A percentile compares a stretch with the other conserved stretches of the same genome.
Conservation (phyloP, 495 filamentous ascomycete genomes). For the Rusavskia elegans region DNA sequence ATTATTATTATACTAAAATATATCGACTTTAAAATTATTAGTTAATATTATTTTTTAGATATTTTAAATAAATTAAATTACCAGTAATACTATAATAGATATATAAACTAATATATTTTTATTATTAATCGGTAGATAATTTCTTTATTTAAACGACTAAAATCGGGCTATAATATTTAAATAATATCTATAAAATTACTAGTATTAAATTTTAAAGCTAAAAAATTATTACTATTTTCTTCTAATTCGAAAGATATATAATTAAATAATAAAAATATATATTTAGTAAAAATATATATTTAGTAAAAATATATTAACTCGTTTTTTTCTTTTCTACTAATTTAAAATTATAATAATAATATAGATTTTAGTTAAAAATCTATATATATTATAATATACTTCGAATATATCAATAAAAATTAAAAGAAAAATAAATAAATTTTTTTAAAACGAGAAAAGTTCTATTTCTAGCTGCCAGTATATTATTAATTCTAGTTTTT, state of each 20-base stretch:
- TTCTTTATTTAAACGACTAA: too few relatives aligned
- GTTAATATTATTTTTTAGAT: too few relatives aligned
- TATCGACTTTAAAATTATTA: too few relatives aligned
- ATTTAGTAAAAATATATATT: background rate
- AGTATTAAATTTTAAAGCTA: background rate
- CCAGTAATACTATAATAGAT: too few relatives aligned
- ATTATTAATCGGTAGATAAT: too few relatives aligned
- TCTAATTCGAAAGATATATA: background rate
- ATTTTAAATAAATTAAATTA: too few relatives aligned
- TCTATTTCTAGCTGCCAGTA: background rate
- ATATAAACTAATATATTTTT: too few relatives aligned
- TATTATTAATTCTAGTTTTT: background rate
- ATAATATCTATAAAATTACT: too few relatives aligned
- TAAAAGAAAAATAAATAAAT: background rate
- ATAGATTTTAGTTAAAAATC: too few relatives aligned
- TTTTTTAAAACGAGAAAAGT: background rate
- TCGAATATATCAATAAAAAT: background rate
- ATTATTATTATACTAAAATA: too few relatives aligned
- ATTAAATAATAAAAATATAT: conserved; percentile 1
- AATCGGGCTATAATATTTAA: too few relatives aligned
- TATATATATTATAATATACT: background rate
- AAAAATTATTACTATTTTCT: too few relatives aligned
- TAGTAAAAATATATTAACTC: background rate
- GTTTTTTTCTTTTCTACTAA: background rate
- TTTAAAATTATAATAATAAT: background rate